Conservation (phyloP, 2,329 filamentous ascomycete genomes). For the Fusarium penzigii region DNA sequence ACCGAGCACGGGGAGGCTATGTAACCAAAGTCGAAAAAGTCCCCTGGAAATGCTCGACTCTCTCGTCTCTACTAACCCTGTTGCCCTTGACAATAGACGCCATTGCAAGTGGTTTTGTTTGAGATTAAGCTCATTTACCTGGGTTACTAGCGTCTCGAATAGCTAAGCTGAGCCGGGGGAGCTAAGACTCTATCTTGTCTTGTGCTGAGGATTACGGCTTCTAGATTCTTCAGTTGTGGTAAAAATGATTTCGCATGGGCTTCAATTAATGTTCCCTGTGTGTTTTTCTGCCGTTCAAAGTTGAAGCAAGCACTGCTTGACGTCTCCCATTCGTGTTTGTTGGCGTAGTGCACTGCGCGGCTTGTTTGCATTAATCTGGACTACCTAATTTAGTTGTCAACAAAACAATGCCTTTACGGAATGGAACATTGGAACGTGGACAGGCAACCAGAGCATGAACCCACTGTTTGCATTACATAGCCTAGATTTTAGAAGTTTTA, state of each 20-base stretch:
- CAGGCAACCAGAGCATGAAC: not conserved
- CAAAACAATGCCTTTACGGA: not conserved
- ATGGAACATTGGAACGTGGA: not conserved
- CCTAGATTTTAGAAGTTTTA: not conserved
- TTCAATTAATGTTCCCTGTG: too few species aligned
- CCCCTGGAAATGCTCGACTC: not conserved
- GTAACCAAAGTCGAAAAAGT: slow-evolving; percentile 3
- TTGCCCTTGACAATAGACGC: not conserved
- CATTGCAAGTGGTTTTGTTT: not conserved
- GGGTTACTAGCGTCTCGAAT: slow-evolving; percentile 1
- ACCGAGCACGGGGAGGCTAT: not conserved
- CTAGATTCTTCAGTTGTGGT: too few species aligned
- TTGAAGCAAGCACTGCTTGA: too few species aligned
- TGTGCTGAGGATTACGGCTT: too few species aligned
- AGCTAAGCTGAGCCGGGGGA: not conserved
- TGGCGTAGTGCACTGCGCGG: too few species aligned
- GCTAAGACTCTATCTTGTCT: too few species aligned
- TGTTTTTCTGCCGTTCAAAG: too few species aligned
- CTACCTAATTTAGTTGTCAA: too few species aligned
- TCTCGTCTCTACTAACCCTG: not conserved
- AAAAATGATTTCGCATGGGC: too few species aligned
- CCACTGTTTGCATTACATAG: not conserved
- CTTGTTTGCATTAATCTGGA: too few species aligned
- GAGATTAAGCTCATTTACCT: slow-evolving; percentile 1
- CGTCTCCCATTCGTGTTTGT: too few species aligned